These are phyloP conservation scores for Saccharomyces hybrid DNA, from an alignment of 1,139 yeast species.

Conservation along the genomic window DNA sequence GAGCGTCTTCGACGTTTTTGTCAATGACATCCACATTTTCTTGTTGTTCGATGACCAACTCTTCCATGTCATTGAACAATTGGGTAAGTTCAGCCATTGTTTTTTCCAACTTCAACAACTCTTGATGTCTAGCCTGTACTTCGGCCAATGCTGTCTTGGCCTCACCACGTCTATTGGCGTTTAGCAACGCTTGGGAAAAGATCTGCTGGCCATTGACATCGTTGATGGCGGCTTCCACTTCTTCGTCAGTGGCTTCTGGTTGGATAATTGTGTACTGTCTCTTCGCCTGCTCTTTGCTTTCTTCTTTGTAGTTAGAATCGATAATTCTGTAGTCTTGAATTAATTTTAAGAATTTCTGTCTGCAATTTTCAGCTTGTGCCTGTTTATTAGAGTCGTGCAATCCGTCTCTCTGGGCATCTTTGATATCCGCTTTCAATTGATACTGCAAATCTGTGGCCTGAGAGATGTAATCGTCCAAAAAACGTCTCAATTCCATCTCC, in stretches of 20 bases:
- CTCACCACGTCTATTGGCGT: constrained; percentile 91
- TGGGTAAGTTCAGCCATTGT: constrained; percentile 94
- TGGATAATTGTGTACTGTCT: constrained; percentile 89
- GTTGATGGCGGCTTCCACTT: constrained; percentile 74
- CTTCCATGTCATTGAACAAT: constrained; percentile 93
- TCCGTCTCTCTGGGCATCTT: constrained; percentile 65
- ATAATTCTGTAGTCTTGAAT: constrained; percentile 81
- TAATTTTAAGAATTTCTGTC: constrained; percentile 74
- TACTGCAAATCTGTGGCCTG: constrained; percentile 77
- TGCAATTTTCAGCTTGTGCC: constrained; percentile 83
- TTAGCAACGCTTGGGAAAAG: constrained; percentile 90
- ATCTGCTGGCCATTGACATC: constrained; percentile 82
- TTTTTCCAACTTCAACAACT: constrained; percentile 86
- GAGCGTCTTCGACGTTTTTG: constrained; percentile 73
- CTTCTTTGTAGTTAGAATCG: constrained; percentile 80
- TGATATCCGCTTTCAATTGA: constrained; percentile 66
- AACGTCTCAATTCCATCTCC: constrained; percentile 61
- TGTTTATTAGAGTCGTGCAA: constrained; percentile 70
- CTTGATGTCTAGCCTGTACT: constrained; percentile 94
- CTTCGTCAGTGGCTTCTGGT: constrained; percentile 85
- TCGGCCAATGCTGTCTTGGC: constrained; percentile 92
- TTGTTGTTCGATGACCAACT: constrained; percentile 92
- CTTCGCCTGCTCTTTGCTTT: constrained; percentile 80
- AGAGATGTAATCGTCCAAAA: constrained; percentile 66
- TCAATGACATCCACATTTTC: constrained; percentile 78